phyloP scores from a whole-genome alignment of 208 protist genomes.

The Angomonas ambiguus region DNA sequence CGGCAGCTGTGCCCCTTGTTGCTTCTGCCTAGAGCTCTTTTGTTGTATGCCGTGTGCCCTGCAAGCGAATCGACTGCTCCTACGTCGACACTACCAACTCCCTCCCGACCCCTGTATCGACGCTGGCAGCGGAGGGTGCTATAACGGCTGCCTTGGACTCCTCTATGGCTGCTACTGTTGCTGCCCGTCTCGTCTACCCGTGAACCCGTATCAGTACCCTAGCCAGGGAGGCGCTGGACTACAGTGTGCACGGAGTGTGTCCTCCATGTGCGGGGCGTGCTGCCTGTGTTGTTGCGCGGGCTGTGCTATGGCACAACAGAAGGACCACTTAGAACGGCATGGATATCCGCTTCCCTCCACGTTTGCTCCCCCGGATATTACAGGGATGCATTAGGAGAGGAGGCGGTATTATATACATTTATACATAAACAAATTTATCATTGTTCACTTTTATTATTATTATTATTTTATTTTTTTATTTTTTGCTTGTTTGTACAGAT shows the following conservation, averaged over 20 bases:
- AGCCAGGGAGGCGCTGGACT: constrained; percentile 21
- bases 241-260: constrained; percentile 23
- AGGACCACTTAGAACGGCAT: constrained; percentile 30
- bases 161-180: constrained; percentile 16
- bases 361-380: constrained; percentile 18
- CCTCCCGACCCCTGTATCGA: constrained; percentile 24
- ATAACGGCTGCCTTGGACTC: constrained; percentile 19
- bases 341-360: constrained; percentile 30
- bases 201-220: not conserved
- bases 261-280: constrained; percentile 24
- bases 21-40: constrained; percentile 35
- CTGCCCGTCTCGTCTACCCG: not conserved
- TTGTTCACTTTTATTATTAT: constrained; percentile 1
- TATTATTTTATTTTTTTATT: constrained; percentile 9
- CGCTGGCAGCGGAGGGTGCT: constrained; percentile 22
- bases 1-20: constrained; percentile 25
- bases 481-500: constrained; percentile 13
- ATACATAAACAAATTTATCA: not conserved
- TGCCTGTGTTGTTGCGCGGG: constrained; percentile 32
- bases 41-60: constrained; percentile 45
- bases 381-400: constrained; percentile 14
- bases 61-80: constrained; percentile 39
- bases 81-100: constrained; percentile 47
- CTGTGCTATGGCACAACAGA: constrained; percentile 41
- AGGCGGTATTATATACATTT: not conserved